Evolutionary conservation across 2,329 filamentous ascomycete genomes (phyloP).

Genomic region (Hypocreales sp.): DNA sequence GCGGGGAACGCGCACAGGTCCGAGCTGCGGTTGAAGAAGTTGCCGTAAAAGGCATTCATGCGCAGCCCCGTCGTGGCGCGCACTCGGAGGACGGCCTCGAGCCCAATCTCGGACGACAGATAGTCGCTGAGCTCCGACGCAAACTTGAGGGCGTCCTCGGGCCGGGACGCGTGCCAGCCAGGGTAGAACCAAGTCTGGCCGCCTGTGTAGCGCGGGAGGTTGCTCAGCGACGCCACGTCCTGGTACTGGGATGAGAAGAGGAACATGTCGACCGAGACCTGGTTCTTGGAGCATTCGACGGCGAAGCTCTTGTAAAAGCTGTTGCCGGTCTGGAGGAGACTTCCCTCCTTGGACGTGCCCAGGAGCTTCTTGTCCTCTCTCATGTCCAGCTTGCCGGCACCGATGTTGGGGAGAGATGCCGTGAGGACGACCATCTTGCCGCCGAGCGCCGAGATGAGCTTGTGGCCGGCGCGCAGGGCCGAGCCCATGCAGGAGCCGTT

Average conservation of each 20-base stretch:
- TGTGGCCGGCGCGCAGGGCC: constrained; percentile 82
- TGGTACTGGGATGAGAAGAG: constrained; percentile 92
- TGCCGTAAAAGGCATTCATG: constrained; percentile 97
- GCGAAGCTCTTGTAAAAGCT: constrained; percentile 99
- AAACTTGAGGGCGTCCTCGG: constrained; percentile 95
- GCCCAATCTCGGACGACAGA: constrained; percentile 86
- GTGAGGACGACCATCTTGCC: constrained; percentile 90
- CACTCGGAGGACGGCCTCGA: constrained; percentile 91
- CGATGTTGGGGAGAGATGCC: constrained; percentile 78
- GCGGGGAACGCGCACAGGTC: constrained; percentile 96
- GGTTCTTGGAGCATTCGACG: constrained; percentile 96
- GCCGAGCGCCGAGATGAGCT: constrained; percentile 84
- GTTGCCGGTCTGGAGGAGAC: constrained; percentile 77
- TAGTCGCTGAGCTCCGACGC: constrained; percentile 94
- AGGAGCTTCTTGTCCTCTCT: constrained; percentile 92
- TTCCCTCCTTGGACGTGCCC: constrained; percentile 82
- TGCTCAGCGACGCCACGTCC: constrained; percentile 91
- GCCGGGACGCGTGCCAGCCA: constrained; percentile 86
- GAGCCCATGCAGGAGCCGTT: constrained; percentile 89
- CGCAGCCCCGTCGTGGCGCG: constrained; percentile 86
- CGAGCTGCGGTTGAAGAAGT: constrained; percentile 97
- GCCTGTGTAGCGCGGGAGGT: constrained; percentile 87
- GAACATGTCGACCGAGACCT: constrained; percentile 98
- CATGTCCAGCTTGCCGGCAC: constrained; percentile 80
- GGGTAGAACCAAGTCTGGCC: constrained; percentile 98